Conservation (phyloP, 106 monocot species). For the Xerophyta viscosa region DNA sequence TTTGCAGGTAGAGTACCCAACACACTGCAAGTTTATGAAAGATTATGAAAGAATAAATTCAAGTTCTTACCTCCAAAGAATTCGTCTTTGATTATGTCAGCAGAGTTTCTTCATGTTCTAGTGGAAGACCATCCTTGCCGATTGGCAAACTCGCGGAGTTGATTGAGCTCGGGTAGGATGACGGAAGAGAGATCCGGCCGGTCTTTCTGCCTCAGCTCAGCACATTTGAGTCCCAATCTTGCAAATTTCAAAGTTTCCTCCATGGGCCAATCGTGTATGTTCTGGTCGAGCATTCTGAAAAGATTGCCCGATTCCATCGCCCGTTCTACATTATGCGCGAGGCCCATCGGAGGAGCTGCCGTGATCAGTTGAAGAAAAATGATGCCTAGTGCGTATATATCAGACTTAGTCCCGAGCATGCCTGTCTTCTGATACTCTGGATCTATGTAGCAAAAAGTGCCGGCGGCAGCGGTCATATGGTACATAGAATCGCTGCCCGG, state of each 20-base stretch:
- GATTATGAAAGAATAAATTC: too few relatives aligned
- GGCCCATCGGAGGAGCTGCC: constrained; percentile 40
- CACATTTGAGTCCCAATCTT: constrained; percentile 29
- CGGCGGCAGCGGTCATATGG: constrained; percentile 49
- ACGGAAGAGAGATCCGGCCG: constrained; percentile 36
- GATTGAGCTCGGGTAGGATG: constrained; percentile 42
- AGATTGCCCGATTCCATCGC: constrained; percentile 34
- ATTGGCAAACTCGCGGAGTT: constrained; percentile 18
- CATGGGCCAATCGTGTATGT: constrained; percentile 40
- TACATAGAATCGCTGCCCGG: constrained; percentile 17
- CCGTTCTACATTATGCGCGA: constrained; percentile 22
- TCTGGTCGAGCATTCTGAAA: constrained; percentile 29
- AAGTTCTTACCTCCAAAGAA: too few relatives aligned
- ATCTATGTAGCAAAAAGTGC: constrained; percentile 68
- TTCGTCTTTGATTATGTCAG: too few relatives aligned
- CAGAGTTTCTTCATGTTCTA: too few relatives aligned
- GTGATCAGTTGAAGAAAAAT: constrained; percentile 61
- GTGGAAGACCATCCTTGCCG: too few relatives aligned
- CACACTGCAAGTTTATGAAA: too few relatives aligned
- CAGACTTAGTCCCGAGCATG: constrained; percentile 47
- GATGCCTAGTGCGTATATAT: constrained; percentile 54
- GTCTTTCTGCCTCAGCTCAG: constrained; percentile 48
- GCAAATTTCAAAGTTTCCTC: constrained; percentile 36
- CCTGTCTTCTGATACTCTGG: constrained; percentile 75
- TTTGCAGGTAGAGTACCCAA: too few relatives aligned